A percentile compares a stretch with the other conserved stretches of the same genome.
These are phyloP conservation scores for Fomes fomentarius DNA, from an alignment of 1,284 basidiomycete species.

Conservation along the genomic window DNA sequence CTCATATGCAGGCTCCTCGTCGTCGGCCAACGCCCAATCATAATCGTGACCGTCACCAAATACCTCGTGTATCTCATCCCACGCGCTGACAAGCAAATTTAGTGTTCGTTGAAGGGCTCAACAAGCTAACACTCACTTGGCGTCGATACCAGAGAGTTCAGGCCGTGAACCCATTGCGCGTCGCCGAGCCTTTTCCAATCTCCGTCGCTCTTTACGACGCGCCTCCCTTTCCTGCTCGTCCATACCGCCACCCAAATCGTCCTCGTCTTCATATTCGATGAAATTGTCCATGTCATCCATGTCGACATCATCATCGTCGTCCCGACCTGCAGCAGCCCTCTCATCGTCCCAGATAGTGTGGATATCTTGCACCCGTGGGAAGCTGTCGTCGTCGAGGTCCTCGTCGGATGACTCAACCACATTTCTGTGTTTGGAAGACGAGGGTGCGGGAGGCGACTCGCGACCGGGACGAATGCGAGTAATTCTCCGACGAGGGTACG, in stretches of 20 bases:
- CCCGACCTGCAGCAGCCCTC: constrained; percentile 52
- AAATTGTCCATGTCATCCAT: constrained; percentile 86
- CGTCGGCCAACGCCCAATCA: constrained; percentile 89
- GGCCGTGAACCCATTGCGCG: constrained; percentile 68
- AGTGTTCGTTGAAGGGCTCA: constrained; percentile 23
- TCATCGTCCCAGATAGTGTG: constrained; percentile 88
- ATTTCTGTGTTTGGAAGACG: constrained; percentile 58
- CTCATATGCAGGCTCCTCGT: constrained; percentile 66
- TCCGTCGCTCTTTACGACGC: constrained; percentile 67
- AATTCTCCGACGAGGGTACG: constrained; percentile 59
- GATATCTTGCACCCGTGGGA: constrained; percentile 67
- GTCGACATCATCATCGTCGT: constrained; percentile 68
- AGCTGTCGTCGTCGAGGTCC: constrained; percentile 61
- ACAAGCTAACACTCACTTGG: constrained; percentile 60
- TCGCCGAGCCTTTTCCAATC: constrained; percentile 66
- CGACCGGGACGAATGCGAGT: constrained; percentile 76
- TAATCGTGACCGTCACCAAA: constrained; percentile 98
- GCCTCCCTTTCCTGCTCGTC: constrained; percentile 77
- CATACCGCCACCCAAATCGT: constrained; percentile 73
- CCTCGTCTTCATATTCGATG: constrained; percentile 90
- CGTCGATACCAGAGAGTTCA: constrained; percentile 86
- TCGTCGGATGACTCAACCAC: constrained; percentile 74
- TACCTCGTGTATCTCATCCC: constrained; percentile 96
- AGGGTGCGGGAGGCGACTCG: constrained; percentile 64
- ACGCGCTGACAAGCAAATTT: constrained; percentile 63